Evolutionary conservation across 2,329 filamentous ascomycete species (phyloP).

Genomic region (Blastomyces parvus): DNA sequence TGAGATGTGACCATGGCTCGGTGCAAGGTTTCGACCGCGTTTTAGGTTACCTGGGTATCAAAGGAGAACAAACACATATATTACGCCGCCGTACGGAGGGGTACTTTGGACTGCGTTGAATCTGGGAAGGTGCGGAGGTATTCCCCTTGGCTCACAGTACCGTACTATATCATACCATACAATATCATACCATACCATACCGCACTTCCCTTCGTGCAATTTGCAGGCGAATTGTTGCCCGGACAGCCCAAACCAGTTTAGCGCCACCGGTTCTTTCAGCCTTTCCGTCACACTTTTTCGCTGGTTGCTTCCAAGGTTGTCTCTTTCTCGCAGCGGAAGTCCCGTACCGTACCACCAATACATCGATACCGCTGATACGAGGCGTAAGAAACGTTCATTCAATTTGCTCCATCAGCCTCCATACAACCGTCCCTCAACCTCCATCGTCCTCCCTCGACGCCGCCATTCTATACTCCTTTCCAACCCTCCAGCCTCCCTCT

Average conservation of each 20-base stretch:
- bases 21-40: neutral
- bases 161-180: neutral
- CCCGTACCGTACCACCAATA: neutral
- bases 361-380: neutral
- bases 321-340: neutral
- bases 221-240: neutral
- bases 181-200: neutral
- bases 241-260: neutral
- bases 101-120: neutral
- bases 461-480: neutral
- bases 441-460: neutral
- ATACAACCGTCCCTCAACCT: constrained; percentile 1
- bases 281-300: neutral
- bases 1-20: neutral
- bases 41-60: neutral
- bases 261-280: neutral
- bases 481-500: neutral
- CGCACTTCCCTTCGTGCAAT: neutral
- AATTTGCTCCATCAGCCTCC: constrained; percentile 5
- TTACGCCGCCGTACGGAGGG: neutral
- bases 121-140: neutral
- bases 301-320: neutral
- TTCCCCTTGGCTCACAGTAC: neutral
- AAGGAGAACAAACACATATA: no score
- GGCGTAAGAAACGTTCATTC: constrained; percentile 1